phyloP scores from a whole-genome alignment of 306 rosid species.

The Prosopis cineraria region DNA sequence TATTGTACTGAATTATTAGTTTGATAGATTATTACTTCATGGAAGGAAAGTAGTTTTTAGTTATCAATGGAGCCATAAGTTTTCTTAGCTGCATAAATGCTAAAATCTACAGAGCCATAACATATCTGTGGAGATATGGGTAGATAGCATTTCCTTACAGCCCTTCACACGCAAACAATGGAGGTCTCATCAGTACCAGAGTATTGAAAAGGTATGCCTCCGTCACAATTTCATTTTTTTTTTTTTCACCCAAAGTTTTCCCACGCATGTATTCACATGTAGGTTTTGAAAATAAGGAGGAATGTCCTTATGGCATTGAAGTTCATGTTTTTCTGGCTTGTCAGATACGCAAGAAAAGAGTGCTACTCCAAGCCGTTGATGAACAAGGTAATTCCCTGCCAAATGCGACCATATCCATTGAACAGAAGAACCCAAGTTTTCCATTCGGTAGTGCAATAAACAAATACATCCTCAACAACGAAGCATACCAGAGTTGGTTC shows the following conservation, averaged over 20 bases:
- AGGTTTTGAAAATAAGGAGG: background rate
- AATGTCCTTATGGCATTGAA: background rate
- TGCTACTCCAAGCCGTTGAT: conserved; percentile 49
- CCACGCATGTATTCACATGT: no score
- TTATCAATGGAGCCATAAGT: background rate
- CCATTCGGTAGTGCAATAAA: conserved; percentile 69
- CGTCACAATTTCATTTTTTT: background rate
- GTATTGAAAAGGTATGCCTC: conserved; percentile 45
- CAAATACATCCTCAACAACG: conserved; percentile 53
- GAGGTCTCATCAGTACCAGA: conserved; percentile 54
- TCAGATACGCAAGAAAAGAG: conserved; percentile 61
- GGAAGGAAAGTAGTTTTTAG: background rate
- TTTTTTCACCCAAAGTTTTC: no score
- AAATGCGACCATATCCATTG: conserved; percentile 32
- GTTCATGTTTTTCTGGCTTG: conserved; percentile 1
- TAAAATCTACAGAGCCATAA: conserved; percentile 47
- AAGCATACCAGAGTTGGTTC: conserved; percentile 66
- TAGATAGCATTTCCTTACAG: conserved; percentile 59
- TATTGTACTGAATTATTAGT: background rate
- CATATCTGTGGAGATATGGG: conserved; percentile 52
- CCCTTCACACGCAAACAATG: conserved; percentile 53
- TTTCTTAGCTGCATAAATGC: background rate
- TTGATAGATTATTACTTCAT: background rate
- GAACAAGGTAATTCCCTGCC: conserved; percentile 51
- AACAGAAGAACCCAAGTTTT: conserved; percentile 37